Evolutionary conservation across 179 eudicot genomes (phyloP).

Genomic region (Corrigiola litoralis): DNA sequence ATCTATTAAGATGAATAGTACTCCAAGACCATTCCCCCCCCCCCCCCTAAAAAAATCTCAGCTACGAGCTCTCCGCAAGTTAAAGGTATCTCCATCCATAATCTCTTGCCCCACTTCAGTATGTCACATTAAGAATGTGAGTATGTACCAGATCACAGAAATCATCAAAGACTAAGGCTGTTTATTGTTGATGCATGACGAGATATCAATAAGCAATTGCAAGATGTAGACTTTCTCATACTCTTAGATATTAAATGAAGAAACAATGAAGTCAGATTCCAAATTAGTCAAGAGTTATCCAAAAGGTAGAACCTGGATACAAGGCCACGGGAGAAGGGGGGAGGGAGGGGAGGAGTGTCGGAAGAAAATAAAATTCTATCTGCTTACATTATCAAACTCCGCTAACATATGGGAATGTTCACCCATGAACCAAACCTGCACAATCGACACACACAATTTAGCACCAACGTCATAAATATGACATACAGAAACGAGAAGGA

Average conservation of each 20-base stretch:
- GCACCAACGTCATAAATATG: not conserved
- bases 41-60: no score
- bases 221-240: not conserved
- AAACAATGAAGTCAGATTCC: not conserved
- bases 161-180: not conserved
- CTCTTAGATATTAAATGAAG: not conserved
- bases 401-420: conserved; percentile 73
- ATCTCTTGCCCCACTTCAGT: not conserved
- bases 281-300: not conserved
- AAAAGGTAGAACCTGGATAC: not conserved
- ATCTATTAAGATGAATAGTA: no score
- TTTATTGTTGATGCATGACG: not conserved
- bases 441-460: conserved; percentile 19
- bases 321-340: not conserved
- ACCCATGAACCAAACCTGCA: conserved; percentile 98
- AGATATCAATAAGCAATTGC: not conserved
- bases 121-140: not conserved
- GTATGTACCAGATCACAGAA: not conserved
- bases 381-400: conserved; percentile 88
- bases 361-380: not conserved
- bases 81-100: not conserved
- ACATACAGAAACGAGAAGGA: not conserved
- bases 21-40: no score
- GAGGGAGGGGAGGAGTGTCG: not conserved
- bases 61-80: no score